These are phyloP conservation scores for Botrytis byssoidea DNA, from an alignment of 2,329 filamentous ascomycete genomes.

Conservation along the genomic window DNA sequence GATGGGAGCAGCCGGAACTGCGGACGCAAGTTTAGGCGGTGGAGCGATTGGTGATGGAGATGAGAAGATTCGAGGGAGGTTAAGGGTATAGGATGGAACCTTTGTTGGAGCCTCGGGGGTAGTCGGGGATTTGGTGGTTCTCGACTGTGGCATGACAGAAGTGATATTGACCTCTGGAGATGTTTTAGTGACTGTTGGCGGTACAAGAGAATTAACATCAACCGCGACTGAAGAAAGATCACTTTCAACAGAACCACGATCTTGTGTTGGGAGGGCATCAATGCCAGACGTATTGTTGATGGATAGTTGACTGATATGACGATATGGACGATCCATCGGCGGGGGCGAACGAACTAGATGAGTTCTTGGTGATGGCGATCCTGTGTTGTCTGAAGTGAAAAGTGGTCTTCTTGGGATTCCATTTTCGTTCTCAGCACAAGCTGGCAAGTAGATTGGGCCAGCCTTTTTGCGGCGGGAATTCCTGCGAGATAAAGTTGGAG, in stretches of 20 bases:
- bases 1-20: neutral
- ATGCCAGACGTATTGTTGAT: neutral
- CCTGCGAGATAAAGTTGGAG: neutral
- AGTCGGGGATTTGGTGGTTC: neutral
- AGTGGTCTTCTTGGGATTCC: neutral
- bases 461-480: neutral
- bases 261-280: neutral
- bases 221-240: neutral
- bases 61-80: conserved; percentile 1
- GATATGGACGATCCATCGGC: conserved; percentile 17
- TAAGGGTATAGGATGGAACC: neutral
- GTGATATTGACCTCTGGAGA: neutral
- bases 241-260: neutral
- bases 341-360: neutral
- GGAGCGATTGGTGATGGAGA: neutral
- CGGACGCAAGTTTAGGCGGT: neutral
- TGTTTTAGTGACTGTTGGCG: neutral
- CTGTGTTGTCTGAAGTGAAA: neutral
- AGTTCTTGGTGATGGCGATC: neutral
- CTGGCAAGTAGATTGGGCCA: neutral
- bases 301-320: conserved; percentile 6
- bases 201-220: neutral
- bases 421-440: neutral
- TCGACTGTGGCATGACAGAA: neutral
- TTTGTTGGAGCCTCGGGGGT: neutral